Base-by-base conservation (phyloP, 2,329 filamentous ascomycete species). In the Sporothrix sp. region DNA sequence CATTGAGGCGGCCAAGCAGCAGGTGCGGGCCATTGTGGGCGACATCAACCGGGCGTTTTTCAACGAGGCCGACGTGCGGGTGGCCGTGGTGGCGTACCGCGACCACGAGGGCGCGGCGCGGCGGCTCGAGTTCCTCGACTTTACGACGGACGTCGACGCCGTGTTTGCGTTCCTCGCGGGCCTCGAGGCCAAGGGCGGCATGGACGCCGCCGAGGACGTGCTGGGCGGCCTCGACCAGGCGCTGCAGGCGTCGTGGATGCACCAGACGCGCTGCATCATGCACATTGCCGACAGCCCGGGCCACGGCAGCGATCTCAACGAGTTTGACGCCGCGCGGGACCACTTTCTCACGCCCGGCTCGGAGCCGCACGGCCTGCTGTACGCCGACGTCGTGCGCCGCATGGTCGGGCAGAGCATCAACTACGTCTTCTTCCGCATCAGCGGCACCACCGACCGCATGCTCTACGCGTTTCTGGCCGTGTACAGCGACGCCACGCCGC, bases 21-120 rank as follows among this genome's bases (percentile, higher is more conserved):
- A 68, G 45, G 61, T 68, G 39, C 59, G 54, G 51, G 58, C 47
- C 43, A 68, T 68, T 30, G 56, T 68, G 14, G 48, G 54, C 2
- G 65, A 67, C 7, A 63, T 68, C 48, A 58, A 58, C 13, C 35
- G 38, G 4, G 40, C 58, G 0, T 67, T 67, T 47, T 55, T 67
- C 47, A 57, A 65, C 23, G 60, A 67, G 21, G 61, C 64, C 1
- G 60, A 66, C 21, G 58, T 68, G 0, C 63, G 65, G 1, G 58
- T 68, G 1, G 64, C 63, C 0, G 61, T 68, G 1, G 66, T 68
- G 0, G 59, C 59, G 0, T 68, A 68, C 54, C 68, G 63, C 28
- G 66, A 68, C 46, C 66, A 68, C 46, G 36, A 33, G 1, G 59
- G 59, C 63, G 51, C 18, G 28, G 1, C 48, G 52, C 20, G 58